phyloP scores from a whole-genome alignment of 768 basidiomycete species.

The Lactarius hengduanensis region DNA sequence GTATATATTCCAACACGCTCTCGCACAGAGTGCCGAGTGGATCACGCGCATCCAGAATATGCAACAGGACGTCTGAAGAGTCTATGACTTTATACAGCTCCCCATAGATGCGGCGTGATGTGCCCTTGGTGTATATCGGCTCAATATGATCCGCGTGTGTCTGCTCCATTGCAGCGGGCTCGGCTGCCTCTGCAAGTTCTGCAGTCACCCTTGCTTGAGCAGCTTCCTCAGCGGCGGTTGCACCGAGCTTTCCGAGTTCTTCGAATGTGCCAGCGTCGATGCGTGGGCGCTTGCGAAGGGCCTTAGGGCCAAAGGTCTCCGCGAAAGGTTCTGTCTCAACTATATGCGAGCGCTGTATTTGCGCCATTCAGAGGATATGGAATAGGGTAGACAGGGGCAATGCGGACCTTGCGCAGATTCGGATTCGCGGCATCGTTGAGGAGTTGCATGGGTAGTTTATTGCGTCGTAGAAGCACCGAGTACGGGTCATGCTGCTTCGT shows the following conservation, averaged over 20 bases:
- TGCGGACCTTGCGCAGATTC: constrained; percentile 65
- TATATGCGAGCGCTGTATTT: constrained; percentile 76
- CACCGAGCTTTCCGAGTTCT: constrained; percentile 72
- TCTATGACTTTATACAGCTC: constrained; percentile 99
- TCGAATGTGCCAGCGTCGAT: constrained; percentile 90
- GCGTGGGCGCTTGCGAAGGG: constrained; percentile 86
- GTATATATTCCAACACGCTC: constrained; percentile 87
- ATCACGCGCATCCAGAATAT: constrained; percentile 93
- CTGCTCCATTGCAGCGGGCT: constrained; percentile 42
- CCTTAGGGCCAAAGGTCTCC: constrained; percentile 95
- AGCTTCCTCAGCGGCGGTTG: constrained; percentile 54
- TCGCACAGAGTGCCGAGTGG: constrained; percentile 95
- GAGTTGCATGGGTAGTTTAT: constrained; percentile 96
- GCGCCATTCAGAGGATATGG: background rate
- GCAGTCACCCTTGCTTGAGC: constrained; percentile 40
- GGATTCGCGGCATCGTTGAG: constrained; percentile 88
- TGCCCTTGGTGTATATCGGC: constrained; percentile 93
- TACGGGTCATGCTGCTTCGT: constrained; percentile 92
- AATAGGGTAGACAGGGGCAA: background rate
- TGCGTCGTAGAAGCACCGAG: constrained; percentile 87
- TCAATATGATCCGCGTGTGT: constrained; percentile 82
- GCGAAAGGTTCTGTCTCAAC: constrained; percentile 94
- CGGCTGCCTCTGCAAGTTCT: constrained; percentile 51
- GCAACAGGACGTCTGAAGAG: constrained; percentile 94
- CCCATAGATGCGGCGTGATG: constrained; percentile 93